phyloP scores from a whole-genome alignment of 2,329 filamentous ascomycete genomes.

The Gaeumannomyces tritici region DNA sequence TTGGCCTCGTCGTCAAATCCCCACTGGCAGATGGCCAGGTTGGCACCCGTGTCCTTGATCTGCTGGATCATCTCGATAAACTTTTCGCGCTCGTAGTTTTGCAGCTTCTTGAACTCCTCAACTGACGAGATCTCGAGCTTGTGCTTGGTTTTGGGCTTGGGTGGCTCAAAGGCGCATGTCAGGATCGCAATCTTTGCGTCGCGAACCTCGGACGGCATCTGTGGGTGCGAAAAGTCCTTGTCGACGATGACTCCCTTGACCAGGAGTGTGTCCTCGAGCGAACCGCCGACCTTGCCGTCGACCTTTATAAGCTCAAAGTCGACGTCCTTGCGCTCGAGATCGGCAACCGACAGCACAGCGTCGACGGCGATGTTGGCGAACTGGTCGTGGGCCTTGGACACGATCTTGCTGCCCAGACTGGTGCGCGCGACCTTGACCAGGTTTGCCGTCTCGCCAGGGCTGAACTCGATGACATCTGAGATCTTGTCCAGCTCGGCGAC shows the following conservation, averaged over 20 bases:
- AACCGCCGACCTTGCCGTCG: conserved; percentile 91
- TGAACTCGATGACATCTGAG: conserved; percentile 83
- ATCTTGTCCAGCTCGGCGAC: conserved; percentile 88
- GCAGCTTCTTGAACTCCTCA: conserved; percentile 96
- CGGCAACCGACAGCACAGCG: conserved; percentile 90
- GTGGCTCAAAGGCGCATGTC: conserved; percentile 95
- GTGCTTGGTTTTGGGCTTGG: conserved; percentile 99
- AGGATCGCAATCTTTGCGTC: conserved; percentile 97
- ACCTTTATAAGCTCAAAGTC: conserved; percentile 99
- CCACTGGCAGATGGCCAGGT: conserved; percentile 98
- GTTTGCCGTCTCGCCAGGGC: conserved; percentile 69
- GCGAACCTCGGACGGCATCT: conserved; percentile 92
- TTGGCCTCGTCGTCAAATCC: conserved; percentile 99
- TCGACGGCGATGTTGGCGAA: conserved; percentile 97
- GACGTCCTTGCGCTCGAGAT: conserved; percentile 91
- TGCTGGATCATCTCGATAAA: conserved; percentile 98
- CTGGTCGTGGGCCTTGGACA: conserved; percentile 96
- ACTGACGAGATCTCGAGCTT: conserved; percentile 96
- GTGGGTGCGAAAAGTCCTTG: conserved; percentile 98
- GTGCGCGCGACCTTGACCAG: conserved; percentile 92
- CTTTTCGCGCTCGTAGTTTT: conserved; percentile 91
- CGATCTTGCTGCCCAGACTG: conserved; percentile 95
- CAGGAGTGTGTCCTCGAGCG: conserved; percentile 85
- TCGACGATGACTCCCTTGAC: conserved; percentile 98
- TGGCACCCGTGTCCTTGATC: conserved; percentile 95